Conservation (phyloP, 1,139 yeast genomes). For the Sugiyamaella japonica region DNA sequence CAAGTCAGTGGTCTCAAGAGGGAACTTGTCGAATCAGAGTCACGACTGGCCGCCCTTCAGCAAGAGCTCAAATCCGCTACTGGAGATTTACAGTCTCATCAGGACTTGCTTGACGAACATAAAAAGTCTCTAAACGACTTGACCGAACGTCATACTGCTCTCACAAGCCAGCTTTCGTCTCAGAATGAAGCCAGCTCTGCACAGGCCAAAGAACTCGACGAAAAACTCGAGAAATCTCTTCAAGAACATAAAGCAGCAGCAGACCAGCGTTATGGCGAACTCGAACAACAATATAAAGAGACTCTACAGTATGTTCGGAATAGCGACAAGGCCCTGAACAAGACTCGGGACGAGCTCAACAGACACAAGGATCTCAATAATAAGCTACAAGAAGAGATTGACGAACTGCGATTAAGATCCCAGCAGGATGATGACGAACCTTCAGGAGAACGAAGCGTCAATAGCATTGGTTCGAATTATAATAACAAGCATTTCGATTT, state of each 20-base stretch:
- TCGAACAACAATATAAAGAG: conserved; percentile 62
- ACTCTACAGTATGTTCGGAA: conserved; percentile 72
- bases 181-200: conserved; percentile 6
- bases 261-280: conserved; percentile 14
- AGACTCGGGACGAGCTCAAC: conserved; percentile 69
- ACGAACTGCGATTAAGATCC: conserved; percentile 56
- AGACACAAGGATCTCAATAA: conserved; percentile 59
- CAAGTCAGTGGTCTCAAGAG: conserved; percentile 34
- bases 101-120: conserved; percentile 21
- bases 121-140: conserved; percentile 42
- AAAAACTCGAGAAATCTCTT: conserved; percentile 14
- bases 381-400: conserved; percentile 62
- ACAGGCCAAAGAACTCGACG: conserved; percentile 16
- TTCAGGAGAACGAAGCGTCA: conserved; percentile 19
- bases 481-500: conserved; percentile 70
- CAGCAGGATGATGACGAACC: conserved; percentile 43
- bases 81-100: conserved; percentile 6
- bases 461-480: conserved; percentile 42
- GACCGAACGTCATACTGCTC: conserved; percentile 23
- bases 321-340: conserved; percentile 70
- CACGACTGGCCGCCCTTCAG: conserved; percentile 21
- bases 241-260: conserved; percentile 17
- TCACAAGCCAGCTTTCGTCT: conserved; percentile 18
- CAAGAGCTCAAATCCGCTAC: conserved; percentile 18
- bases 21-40: conserved; percentile 31